Conservation (phyloP, 164 flowering plant genomes). For the Litsea cubeba region DNA sequence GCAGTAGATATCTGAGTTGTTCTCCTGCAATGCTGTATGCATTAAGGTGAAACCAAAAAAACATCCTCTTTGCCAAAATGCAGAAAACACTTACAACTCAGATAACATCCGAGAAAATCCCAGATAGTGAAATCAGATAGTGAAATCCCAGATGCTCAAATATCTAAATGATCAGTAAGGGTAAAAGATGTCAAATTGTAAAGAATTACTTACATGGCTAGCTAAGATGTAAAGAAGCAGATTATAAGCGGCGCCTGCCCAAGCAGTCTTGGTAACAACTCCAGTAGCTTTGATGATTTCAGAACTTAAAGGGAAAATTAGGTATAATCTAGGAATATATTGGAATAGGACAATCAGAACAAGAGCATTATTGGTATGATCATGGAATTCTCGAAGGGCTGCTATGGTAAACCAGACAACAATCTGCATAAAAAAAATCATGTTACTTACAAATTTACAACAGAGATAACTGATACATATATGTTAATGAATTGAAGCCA, state of each 20-base stretch:
- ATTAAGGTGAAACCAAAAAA: background rate
- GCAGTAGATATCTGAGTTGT: too few relatives aligned
- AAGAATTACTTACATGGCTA: conserved; percentile 71
- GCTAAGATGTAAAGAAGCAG: conserved; percentile 85
- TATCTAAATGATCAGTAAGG: background rate
- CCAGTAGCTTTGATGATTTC: conserved; percentile 89
- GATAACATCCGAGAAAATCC: background rate
- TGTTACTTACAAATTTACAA: background rate
- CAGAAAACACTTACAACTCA: background rate
- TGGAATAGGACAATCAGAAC: conserved; percentile 83
- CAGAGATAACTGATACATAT: background rate
- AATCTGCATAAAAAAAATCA: conserved; percentile 46
- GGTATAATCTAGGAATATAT: conserved; percentile 80
- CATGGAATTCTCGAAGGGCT: conserved; percentile 46
- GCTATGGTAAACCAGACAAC: conserved; percentile 88
- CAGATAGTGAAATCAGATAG: background rate
- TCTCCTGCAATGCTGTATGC: background rate
- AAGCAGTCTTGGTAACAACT: conserved; percentile 87
- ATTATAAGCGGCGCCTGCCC: conserved; percentile 99
- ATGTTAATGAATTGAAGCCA: background rate
- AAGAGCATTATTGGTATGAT: conserved; percentile 74
- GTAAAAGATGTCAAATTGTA: background rate
- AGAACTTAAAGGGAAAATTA: conserved; percentile 86
- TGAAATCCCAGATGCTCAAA: background rate
- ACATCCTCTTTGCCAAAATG: too few relatives aligned